Percentiles rank a stretch among this genome's conserved stretches.
phyloP scores from a whole-genome alignment of 192 early-diverging fungal genomes.

The Spinellus fusiger region DNA sequence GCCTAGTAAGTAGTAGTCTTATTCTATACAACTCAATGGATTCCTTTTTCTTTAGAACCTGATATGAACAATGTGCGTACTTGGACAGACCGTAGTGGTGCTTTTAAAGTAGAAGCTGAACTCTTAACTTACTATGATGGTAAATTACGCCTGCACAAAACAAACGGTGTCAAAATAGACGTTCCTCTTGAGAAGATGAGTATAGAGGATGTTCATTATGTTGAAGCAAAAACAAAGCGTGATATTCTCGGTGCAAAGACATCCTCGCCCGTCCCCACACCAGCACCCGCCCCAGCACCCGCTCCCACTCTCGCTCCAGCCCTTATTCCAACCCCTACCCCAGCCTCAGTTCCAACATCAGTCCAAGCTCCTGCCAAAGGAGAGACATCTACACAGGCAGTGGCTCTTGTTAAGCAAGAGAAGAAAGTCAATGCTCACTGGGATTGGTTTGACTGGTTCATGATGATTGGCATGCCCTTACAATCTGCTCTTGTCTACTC shows the following conservation, averaged over 20 bases:
- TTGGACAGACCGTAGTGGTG: slow-evolving; percentile 90
- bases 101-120: slow-evolving; percentile 90
- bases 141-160: slow-evolving; percentile 89
- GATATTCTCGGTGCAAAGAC: neutral
- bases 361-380: too few relatives aligned
- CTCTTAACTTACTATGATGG: slow-evolving; percentile 74
- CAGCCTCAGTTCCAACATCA: neutral
- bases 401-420: slow-evolving; percentile 24
- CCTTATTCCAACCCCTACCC: neutral
- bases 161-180: slow-evolving; percentile 90
- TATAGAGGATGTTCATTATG: slow-evolving; percentile 44
- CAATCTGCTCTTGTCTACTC: slow-evolving; percentile 79
- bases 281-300: neutral
- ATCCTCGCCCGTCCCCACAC: too few relatives aligned
- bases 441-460: slow-evolving; percentile 93
- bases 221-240: slow-evolving; percentile 35
- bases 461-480: slow-evolving; percentile 66
- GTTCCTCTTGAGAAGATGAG: slow-evolving; percentile 88
- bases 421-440: slow-evolving; percentile 64
- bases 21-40: neutral
- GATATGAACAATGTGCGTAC: slow-evolving; percentile 44
- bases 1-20: neutral
- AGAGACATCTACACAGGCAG: neutral
- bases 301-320: neutral
- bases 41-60: slow-evolving; percentile 13